A percentile compares a stretch with the other conserved stretches of the same genome.
Conservation (phyloP, 2,329 filamentous ascomycete species). For the Exophiala mesophila region DNA sequence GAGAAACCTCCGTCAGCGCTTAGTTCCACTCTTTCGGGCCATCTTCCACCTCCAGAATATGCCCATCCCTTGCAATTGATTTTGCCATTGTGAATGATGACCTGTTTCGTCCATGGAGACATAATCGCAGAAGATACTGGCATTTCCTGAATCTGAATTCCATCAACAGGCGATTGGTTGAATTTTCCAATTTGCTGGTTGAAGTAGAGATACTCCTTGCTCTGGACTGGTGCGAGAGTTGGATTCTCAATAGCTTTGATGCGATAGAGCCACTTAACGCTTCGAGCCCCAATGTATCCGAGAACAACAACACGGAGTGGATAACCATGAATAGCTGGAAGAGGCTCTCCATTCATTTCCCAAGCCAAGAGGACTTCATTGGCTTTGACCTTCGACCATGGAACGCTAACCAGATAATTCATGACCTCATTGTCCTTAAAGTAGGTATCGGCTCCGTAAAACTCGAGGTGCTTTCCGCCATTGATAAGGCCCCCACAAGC, state of each 20-base stretch:
- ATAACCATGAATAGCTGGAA: conserved; percentile 62
- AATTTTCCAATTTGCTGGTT: conserved; percentile 64
- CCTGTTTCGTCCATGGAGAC: conserved; percentile 55
- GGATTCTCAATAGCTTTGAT: conserved; percentile 53
- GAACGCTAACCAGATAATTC: conserved; percentile 64
- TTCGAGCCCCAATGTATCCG: conserved; percentile 62
- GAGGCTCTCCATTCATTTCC: conserved; percentile 64
- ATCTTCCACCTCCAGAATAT: conserved; percentile 53
- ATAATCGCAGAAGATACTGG: conserved; percentile 65
- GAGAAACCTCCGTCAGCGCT: conserved; percentile 57
- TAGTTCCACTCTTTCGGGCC: conserved; percentile 60
- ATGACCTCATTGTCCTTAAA: conserved; percentile 61
- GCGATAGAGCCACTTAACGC: conserved; percentile 50
- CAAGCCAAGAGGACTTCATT: conserved; percentile 64
- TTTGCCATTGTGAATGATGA: conserved; percentile 53
- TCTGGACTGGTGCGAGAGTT: conserved; percentile 56
- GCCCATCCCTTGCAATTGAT: conserved; percentile 59
- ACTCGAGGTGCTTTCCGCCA: conserved; percentile 58
- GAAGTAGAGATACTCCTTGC: conserved; percentile 63
- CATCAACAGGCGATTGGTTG: conserved; percentile 54
- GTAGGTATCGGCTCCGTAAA: conserved; percentile 66
- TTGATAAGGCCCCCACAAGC: conserved; percentile 58
- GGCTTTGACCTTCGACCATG: conserved; percentile 61
- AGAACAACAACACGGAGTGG: conserved; percentile 59
- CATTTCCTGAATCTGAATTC: conserved; percentile 66